Conservation (phyloP, 2,329 filamentous ascomycete species). For the Claviceps monticola region DNA sequence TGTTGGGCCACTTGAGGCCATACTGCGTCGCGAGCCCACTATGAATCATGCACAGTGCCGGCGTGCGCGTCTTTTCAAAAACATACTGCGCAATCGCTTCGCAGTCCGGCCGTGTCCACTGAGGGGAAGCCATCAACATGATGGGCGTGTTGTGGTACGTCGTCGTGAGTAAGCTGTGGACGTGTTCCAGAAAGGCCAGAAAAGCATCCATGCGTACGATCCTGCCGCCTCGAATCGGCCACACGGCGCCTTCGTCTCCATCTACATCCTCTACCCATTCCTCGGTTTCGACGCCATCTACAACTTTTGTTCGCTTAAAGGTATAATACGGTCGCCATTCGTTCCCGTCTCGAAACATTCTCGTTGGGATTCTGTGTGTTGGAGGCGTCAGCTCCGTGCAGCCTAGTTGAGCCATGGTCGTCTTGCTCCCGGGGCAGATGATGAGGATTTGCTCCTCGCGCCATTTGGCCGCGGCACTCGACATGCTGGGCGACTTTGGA, state of each 20-base stretch:
- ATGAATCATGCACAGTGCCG: conserved; percentile 81
- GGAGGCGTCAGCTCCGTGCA: conserved; percentile 85
- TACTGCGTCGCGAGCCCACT: conserved; percentile 79
- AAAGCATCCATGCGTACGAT: conserved; percentile 89
- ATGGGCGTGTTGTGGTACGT: conserved; percentile 95
- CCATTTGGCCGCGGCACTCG: conserved; percentile 43
- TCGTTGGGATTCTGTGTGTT: conserved; percentile 71
- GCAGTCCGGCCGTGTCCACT: conserved; percentile 78
- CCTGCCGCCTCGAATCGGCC: conserved; percentile 65
- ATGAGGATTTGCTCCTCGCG: conserved; percentile 53
- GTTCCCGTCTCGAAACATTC: conserved; percentile 85
- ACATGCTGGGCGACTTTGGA: conserved; percentile 27
- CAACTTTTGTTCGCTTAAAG: conserved; percentile 45
- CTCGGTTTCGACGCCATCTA: conserved; percentile 38
- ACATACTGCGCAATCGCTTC: conserved; percentile 86
- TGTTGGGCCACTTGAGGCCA: conserved; percentile 58
- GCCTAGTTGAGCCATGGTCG: conserved; percentile 80
- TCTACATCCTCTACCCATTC: conserved; percentile 82
- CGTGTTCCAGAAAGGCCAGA: conserved; percentile 82
- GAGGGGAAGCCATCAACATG: conserved; percentile 75
- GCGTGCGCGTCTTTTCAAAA: conserved; percentile 94
- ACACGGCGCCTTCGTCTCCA: conserved; percentile 78
- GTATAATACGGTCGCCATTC: conserved; percentile 67
- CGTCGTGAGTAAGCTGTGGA: conserved; percentile 78
- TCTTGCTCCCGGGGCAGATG: conserved; percentile 74